phyloP scores from a whole-genome alignment of 2,329 filamentous ascomycete genomes.

The Triangularia verruculosa region DNA sequence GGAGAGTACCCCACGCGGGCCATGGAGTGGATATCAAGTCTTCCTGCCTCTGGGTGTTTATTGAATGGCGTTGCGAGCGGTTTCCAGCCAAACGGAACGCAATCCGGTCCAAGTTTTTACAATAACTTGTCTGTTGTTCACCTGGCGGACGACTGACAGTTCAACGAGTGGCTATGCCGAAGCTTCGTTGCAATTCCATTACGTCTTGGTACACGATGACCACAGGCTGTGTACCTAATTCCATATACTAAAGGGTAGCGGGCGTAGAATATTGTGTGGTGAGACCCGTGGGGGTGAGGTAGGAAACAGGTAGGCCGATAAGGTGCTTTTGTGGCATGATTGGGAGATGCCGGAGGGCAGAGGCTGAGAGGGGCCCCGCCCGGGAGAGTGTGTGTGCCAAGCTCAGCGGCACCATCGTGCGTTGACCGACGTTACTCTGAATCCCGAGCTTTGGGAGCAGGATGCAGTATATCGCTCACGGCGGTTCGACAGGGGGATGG shows the following conservation, averaged over 20 bases:
- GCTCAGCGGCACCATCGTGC: constrained; percentile 2
- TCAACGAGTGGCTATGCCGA: background rate
- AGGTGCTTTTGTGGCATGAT: constrained; percentile 19
- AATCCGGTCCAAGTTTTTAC: background rate
- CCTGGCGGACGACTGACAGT: background rate
- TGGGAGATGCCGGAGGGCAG: constrained; percentile 9
- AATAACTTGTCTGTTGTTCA: background rate
- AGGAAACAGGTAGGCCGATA: constrained; percentile 17
- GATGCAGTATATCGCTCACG: constrained; percentile 4
- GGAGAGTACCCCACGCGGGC: constrained; percentile 7
- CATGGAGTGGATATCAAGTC: constrained; percentile 4
- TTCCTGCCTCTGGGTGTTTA: background rate
- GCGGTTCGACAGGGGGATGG: background rate
- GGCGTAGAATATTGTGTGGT: background rate
- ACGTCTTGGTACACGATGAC: constrained; percentile 14
- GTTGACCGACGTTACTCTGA: constrained; percentile 11
- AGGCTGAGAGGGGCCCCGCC: constrained; percentile 10
- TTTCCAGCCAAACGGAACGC: constrained; percentile 2
- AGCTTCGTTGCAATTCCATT: constrained; percentile 9
- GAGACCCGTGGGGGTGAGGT: constrained; percentile 20
- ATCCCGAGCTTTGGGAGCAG: background rate
- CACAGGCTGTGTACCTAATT: background rate
- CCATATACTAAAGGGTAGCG: background rate
- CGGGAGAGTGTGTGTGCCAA: background rate
- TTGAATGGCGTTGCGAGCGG: background rate